phyloP scores from a whole-genome alignment of 176 grass and related monocot species.

The Oropetium thomaeum region DNA sequence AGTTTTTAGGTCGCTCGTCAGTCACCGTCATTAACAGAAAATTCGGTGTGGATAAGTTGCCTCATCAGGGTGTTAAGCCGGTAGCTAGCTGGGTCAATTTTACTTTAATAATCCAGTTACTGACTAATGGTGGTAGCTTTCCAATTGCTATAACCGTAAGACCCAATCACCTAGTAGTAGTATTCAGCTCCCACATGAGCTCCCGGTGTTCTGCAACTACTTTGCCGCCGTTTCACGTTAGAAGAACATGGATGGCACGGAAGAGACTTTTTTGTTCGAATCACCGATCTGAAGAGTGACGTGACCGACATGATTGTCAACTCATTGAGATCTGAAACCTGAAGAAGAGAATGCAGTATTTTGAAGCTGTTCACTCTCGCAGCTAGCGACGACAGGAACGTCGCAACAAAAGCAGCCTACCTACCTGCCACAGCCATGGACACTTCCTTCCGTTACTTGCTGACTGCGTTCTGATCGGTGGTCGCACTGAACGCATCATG shows the following conservation, averaged over 20 bases:
- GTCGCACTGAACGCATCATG: not conserved
- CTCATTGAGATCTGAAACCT: not conserved
- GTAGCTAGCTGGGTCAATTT: not conserved
- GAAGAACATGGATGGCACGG: not conserved
- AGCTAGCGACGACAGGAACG: constrained; percentile 2
- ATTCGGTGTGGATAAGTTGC: not conserved
- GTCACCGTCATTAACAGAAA: not conserved
- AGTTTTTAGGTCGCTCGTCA: not conserved
- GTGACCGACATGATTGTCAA: not conserved
- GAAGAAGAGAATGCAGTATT: not conserved
- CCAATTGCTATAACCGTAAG: no score
- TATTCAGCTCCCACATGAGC: not conserved
- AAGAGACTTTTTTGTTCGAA: constrained; percentile 4
- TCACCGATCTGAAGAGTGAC: not conserved
- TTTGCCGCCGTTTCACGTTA: constrained; percentile 10
- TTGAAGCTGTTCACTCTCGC: not conserved
- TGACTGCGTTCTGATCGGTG: not conserved
- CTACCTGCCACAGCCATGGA: not conserved
- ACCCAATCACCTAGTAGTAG: no score
- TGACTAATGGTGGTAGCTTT: no score
- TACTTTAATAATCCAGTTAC: no score
- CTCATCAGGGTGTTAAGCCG: not conserved
- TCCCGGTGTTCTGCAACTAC: not conserved
- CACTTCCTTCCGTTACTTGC: not conserved
- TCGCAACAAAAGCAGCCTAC: not conserved